Evolutionary conservation across 1,139 yeast species (phyloP).

Genomic region (Yamadazyma friedrichii): DNA sequence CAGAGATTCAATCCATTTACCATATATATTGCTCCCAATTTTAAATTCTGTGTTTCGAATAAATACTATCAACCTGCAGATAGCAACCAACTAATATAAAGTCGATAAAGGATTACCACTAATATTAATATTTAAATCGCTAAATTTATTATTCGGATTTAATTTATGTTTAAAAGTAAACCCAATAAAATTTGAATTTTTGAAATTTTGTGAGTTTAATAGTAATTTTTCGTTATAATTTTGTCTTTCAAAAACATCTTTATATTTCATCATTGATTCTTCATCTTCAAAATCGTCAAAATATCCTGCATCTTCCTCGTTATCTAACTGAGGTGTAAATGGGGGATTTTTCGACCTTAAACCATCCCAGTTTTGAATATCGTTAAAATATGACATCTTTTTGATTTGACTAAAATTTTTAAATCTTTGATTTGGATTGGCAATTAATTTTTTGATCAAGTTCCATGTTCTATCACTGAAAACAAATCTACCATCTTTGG

Average conservation of each 20-base stretch:
- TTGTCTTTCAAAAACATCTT: conserved; percentile 91
- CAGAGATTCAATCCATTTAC: not conserved
- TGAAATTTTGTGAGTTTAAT: conserved; percentile 47
- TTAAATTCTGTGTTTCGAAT: too few species aligned
- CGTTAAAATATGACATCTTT: conserved; percentile 77
- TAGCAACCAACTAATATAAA: conserved; percentile 27
- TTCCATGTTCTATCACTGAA: conserved; percentile 98
- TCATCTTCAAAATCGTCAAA: conserved; percentile 97
- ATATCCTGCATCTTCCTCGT: conserved; percentile 97
- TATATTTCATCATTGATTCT: conserved; percentile 95
- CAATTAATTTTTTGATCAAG: conserved; percentile 72
- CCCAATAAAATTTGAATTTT: conserved; percentile 71
- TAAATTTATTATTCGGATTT: conserved; percentile 55
- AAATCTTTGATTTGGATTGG: conserved; percentile 74
- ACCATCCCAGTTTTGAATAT: conserved; percentile 67
- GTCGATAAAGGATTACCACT: conserved; percentile 46
- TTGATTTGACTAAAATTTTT: conserved; percentile 79
- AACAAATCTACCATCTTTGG: conserved; percentile 87
- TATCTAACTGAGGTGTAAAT: conserved; percentile 93
- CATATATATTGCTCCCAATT: not conserved
- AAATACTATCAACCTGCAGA: too few species aligned
- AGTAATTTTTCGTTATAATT: conserved; percentile 81
- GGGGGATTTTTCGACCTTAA: conserved; percentile 81
- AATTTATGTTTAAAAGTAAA: conserved; percentile 92
- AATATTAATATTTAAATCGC: conserved; percentile 41